Conservation (phyloP, 441 rosid genomes). For the Jatropha multifida region DNA sequence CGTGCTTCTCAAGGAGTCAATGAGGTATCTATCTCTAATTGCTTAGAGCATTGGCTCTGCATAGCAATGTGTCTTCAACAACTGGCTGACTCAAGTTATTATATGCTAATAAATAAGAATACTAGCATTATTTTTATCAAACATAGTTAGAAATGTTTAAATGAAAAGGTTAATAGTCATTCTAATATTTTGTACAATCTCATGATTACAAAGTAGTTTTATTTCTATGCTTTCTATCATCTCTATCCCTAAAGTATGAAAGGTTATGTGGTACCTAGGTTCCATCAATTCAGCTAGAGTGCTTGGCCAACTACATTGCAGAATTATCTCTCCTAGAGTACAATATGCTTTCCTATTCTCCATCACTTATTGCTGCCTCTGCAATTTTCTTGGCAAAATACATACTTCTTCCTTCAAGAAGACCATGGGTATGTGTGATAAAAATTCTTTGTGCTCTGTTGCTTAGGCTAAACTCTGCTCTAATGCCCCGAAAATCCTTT, state of each 20-base stretch:
- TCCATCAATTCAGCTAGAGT: constrained; percentile 73
- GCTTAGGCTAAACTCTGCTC: background rate
- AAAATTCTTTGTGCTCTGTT: background rate
- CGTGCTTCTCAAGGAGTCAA: constrained; percentile 78
- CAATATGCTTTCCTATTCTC: constrained; percentile 66
- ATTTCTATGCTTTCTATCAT: background rate
- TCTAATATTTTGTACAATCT: background rate
- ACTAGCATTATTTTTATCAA: background rate
- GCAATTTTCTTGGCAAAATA: constrained; percentile 78
- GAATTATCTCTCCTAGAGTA: constrained; percentile 85
- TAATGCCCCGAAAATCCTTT: constrained; percentile 9
- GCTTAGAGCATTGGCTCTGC: background rate
- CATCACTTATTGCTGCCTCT: constrained; percentile 86
- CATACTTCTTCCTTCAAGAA: constrained; percentile 63
- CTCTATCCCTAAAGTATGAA: background rate
- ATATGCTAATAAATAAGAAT: background rate
- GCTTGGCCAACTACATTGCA: constrained; percentile 69
- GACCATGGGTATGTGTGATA: constrained; percentile 65
- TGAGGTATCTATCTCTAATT: constrained; percentile 52
- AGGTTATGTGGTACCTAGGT: constrained; percentile 33
- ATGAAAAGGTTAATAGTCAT: background rate
- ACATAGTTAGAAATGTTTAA: background rate
- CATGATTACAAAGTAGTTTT: background rate
- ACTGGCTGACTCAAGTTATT: background rate
- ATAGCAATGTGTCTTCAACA: background rate